phyloP scores from a whole-genome alignment of 2,329 filamentous ascomycete species.

The Trichoderma koningii region DNA sequence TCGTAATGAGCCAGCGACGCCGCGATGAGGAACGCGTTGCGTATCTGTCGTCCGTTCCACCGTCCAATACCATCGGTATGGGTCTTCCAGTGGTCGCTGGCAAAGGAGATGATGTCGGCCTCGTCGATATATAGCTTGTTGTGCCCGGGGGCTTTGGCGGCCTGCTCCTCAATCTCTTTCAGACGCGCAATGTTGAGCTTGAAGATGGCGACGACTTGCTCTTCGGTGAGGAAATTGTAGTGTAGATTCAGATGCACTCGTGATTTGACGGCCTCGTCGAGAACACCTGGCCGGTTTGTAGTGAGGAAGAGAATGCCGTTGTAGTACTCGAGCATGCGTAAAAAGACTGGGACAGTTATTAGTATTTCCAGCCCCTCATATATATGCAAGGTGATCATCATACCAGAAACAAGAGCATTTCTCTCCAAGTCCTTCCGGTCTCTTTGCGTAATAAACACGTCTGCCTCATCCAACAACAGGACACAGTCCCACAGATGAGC shows the following conservation, averaged over 20 bases:
- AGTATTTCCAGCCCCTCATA: neutral
- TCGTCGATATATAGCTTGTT: constrained; percentile 5
- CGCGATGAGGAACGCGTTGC: constrained; percentile 29
- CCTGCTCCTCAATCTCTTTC: constrained; percentile 30
- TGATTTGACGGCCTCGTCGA: constrained; percentile 44
- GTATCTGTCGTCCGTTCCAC: constrained; percentile 31
- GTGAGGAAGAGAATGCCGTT: constrained; percentile 42
- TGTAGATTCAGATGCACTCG: constrained; percentile 41
- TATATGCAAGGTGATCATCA: neutral
- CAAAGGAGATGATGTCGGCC: constrained; percentile 2
- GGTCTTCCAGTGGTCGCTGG: constrained; percentile 5
- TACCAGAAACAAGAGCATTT: constrained; percentile 40
- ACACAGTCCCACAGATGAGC: constrained; percentile 36
- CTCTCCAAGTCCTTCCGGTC: constrained; percentile 32
- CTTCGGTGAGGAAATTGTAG: constrained; percentile 31
- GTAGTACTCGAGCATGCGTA: constrained; percentile 42
- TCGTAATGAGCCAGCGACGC: constrained; percentile 20
- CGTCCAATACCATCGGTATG: constrained; percentile 14
- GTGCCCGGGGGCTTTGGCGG: constrained; percentile 16
- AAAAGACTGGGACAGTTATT: constrained; percentile 35
- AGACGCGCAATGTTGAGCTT: constrained; percentile 30
- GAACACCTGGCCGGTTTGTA: constrained; percentile 40
- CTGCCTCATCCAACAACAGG: constrained; percentile 37
- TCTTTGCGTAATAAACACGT: constrained; percentile 36
- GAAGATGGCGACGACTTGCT: constrained; percentile 27